Evolutionary conservation across 805 yeast species (phyloP).

Genomic region (Saccharomyces jurei): DNA sequence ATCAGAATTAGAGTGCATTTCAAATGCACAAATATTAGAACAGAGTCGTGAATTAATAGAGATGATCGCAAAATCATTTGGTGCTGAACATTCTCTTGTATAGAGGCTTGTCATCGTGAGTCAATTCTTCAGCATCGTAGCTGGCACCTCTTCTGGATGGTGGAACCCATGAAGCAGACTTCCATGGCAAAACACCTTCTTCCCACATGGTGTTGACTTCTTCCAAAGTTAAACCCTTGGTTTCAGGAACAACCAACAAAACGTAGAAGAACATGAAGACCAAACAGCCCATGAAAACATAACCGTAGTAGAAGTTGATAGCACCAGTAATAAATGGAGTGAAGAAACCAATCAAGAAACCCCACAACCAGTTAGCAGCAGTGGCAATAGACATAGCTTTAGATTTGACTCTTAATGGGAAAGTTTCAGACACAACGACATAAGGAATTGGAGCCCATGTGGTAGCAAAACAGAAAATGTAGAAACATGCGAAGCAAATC

Average conservation of each 20-base stretch:
- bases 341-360: constrained; percentile 60
- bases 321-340: constrained; percentile 65
- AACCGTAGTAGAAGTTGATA: constrained; percentile 68
- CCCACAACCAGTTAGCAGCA: constrained; percentile 62
- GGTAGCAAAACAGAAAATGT: constrained; percentile 66
- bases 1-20: neutral
- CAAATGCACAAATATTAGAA: neutral
- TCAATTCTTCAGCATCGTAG: constrained; percentile 8
- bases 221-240: constrained; percentile 71
- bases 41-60: neutral
- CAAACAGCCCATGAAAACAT: constrained; percentile 53
- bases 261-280: constrained; percentile 55
- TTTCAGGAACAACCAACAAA: constrained; percentile 64
- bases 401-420: constrained; percentile 64
- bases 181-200: constrained; percentile 32
- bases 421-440: constrained; percentile 61
- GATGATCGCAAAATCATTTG: neutral
- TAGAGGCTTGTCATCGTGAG: constrained; percentile 12
- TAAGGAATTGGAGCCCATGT: constrained; percentile 73
- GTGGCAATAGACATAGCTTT: constrained; percentile 52
- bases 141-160: constrained; percentile 25
- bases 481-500: constrained; percentile 67
- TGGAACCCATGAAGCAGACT: constrained; percentile 42
- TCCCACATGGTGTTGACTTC: constrained; percentile 59
- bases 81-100: constrained; percentile 9